Evolutionary conservation across 2,329 filamentous ascomycete genomes (phyloP), one percentile per base, ranked within the genome.

Genomic region (Colletotrichum sp.): DNA sequence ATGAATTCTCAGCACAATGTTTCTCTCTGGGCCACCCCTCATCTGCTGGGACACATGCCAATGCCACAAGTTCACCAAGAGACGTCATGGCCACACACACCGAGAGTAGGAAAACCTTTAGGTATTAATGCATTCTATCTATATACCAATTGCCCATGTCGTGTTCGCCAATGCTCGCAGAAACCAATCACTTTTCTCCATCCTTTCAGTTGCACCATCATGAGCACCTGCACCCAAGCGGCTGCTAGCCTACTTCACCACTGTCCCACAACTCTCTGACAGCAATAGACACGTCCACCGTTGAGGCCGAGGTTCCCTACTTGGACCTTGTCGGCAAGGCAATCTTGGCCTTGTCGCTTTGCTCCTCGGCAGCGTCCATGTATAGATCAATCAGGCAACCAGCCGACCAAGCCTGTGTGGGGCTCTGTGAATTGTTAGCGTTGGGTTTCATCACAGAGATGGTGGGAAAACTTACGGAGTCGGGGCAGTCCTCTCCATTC

Each of bases 321-420:
- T 76, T 76, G 71, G 67, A 80, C 62, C 80, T 79, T 68, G 80
- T 68, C 15, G 80, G 81, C 73, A 83, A 71, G 13, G 74, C 74
- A 32, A 78, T 72, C 52, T 71, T 75, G 28, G 72, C 30, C 78
- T 67, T 72, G 64, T 79, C 79, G 15, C 79, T 83, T 79, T 90
- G 88, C 79, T 88, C 88, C 78, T 90, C 90, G 30, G 90, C 89
- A 21, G 95, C 96, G 83, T 99, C 97, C 89, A 98, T 96, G 87
- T 98, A 99, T 78, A 99, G 85, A 86, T 99, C 97, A 81, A 99
- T 95, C 81, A 99, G 88, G 83, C 97, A 98, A 26, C 95, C 94
- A 34, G 97, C 95, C 69, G 96, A 98, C 97, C 97, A 99, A 69
- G 97, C 94, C 85, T 99, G 97, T 1, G 97, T 98, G 30, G 97